Base-by-base conservation (phyloP, 2,329 filamentous ascomycete genomes). In the Pseudogymnoascus sp. region DNA sequence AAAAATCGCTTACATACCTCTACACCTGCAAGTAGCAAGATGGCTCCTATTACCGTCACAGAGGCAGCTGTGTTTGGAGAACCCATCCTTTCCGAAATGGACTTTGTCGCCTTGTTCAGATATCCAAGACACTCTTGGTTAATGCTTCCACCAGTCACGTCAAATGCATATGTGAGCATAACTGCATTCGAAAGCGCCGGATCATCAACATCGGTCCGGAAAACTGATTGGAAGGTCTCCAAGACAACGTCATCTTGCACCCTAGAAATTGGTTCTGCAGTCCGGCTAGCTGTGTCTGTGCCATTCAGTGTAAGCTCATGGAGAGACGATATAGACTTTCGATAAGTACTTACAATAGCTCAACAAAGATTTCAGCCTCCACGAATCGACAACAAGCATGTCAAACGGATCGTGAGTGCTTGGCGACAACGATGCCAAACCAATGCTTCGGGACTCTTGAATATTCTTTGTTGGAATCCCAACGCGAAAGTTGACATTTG, bases 21-120 rank as follows among this genome's bases (percentile, higher is more conserved):
- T 1, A 77, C 65, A 0, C 76, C 75, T 9, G 75, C 75, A 0
- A 78, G 66, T 0, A 78, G 67, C 4, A 78, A 15, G 62, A 78
- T 78, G 0, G 76, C 71, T 0, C 74, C 76, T 2, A 78, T 63
- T 0, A 75, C 77, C 3, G 75, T 68, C 58, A 72, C 72, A 0
- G 74, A 72, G 11, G 69, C 64, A 35, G 71, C 70, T 3, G 61
- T 62, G 3, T 69, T 64, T 0, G 61, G 61, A 8, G 62, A 71
- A 22, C 60, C 64, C 66, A 78, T 73, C n/a, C 66, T 73, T 30
- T 69, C 33, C 3, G 75, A 70, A 59, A 78, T 71, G 7, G 61
- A 66, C 3, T 64, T 65, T 1, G 77, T 61, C 0, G 73, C 70
- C 14, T 72, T 62, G 14, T 64, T 67, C 41, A 73, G 73, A 36